These are phyloP conservation scores for Naematelia encephala DNA, from an alignment of 768 basidiomycete genomes.

Conservation along the genomic window DNA sequence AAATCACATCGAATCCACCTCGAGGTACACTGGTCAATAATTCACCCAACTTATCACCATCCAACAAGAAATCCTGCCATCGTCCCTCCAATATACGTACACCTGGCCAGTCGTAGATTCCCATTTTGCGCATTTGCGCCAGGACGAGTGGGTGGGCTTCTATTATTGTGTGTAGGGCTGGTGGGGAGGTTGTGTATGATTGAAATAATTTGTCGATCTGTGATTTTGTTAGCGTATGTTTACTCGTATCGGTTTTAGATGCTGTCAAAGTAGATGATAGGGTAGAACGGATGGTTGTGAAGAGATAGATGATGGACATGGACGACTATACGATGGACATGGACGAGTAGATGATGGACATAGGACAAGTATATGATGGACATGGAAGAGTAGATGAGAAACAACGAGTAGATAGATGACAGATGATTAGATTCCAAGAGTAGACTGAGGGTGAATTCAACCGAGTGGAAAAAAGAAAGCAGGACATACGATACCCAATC, in stretches of 20 bases:
- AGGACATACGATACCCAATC: slow-evolving; percentile 67
- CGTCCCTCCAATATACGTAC: slow-evolving; percentile 81
- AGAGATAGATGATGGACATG: not conserved
- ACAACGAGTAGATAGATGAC: too few species aligned
- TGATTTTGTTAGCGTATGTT: slow-evolving; percentile 1
- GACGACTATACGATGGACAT: not conserved
- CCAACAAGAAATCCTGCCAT: slow-evolving; percentile 74
- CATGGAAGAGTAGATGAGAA: too few species aligned
- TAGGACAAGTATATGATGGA: not conserved
- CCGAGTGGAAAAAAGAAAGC: not conserved
- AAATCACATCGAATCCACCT: slow-evolving; percentile 80
- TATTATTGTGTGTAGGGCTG: slow-evolving; percentile 77
- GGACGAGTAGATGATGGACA: not conserved
- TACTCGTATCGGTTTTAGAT: too few species aligned
- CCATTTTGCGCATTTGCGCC: slow-evolving; percentile 65
- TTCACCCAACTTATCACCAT: slow-evolving; percentile 37
- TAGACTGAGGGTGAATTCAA: too few species aligned
- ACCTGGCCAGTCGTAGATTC: slow-evolving; percentile 74
- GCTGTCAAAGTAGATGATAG: too few species aligned
- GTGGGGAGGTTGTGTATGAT: slow-evolving; percentile 56
- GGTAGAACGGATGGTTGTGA: not conserved
- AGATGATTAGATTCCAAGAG: too few species aligned
- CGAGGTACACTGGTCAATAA: slow-evolving; percentile 52
- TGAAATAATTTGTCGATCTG: slow-evolving; percentile 85
- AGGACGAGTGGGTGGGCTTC: slow-evolving; percentile 93